These are phyloP conservation scores for Choricystis sp. DNA, from an alignment of 139 green algal genomes.

Conservation along the genomic window DNA sequence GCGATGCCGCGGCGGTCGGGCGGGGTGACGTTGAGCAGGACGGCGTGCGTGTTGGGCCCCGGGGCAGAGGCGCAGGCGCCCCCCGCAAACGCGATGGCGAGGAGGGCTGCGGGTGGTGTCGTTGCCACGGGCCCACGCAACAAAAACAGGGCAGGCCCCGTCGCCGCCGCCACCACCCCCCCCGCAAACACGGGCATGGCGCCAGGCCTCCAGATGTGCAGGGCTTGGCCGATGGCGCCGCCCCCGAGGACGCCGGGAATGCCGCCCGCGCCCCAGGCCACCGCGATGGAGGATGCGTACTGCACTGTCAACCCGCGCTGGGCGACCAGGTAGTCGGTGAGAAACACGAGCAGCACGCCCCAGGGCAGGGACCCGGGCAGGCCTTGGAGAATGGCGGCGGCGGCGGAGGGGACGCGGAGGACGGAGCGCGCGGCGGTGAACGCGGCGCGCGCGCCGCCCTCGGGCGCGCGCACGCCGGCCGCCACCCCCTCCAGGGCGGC, in stretches of 20 bases:
- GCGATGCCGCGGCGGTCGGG: conserved; percentile 57
- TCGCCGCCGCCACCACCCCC: neutral
- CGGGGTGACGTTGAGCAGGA: conserved; percentile 70
- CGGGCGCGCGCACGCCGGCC: conserved; percentile 33
- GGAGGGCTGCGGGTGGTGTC: neutral
- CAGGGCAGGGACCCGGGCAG: conserved; percentile 57
- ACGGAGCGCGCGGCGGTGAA: conserved; percentile 29
- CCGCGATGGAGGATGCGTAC: conserved; percentile 18
- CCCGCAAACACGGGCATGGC: neutral
- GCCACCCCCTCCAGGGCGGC: neutral
- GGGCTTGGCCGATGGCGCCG: conserved; percentile 41
- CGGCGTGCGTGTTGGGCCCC: conserved; percentile 40
- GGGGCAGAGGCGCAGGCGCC: conserved; percentile 10
- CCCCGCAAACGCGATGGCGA: conserved; percentile 14
- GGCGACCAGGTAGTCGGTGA: conserved; percentile 64
- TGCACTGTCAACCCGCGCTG: conserved; percentile 25
- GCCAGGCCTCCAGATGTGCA: conserved; percentile 44
- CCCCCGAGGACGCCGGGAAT: conserved; percentile 47
- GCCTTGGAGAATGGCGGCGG: conserved; percentile 21
- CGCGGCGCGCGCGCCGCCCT: conserved; percentile 40
- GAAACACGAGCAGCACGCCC: conserved; percentile 58
- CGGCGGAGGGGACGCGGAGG: conserved; percentile 10
- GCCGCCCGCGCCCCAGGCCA: conserved; percentile 49
- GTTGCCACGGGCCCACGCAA: neutral
- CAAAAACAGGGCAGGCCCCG: neutral